Conservation (phyloP, 352 stramenopile genomes). For the Globisporangium spiculum region DNA sequence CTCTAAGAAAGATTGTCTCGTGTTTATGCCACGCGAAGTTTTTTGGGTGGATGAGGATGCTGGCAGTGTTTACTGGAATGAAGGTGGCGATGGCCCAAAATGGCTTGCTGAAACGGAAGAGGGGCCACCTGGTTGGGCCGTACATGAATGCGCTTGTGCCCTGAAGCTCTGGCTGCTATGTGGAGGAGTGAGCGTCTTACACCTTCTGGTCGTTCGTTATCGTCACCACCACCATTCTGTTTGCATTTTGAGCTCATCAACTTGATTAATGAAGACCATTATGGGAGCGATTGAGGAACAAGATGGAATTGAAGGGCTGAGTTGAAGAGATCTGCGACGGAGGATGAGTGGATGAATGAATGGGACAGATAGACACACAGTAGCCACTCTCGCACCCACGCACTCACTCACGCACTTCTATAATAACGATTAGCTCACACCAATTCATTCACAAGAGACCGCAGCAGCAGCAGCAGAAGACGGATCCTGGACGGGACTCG, state of each 20-base stretch:
- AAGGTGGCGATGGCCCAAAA: too few species aligned
- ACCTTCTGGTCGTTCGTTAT: too few species aligned
- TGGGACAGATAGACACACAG: not conserved
- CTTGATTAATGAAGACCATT: not conserved
- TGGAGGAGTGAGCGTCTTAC: too few species aligned
- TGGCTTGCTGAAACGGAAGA: too few species aligned
- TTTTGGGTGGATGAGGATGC: not conserved
- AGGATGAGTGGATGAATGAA: not conserved
- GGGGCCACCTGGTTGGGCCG: too few species aligned
- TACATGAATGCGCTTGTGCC: too few species aligned
- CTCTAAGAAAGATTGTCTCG: conserved; percentile 2
- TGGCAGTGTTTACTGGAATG: not conserved
- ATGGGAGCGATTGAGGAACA: not conserved
- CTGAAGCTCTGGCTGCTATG: too few species aligned
- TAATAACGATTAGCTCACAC: conserved; percentile 4
- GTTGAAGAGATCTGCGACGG: not conserved
- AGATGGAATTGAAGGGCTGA: too few species aligned
- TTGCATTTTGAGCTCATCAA: too few species aligned
- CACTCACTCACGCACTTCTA: conserved; percentile 4
- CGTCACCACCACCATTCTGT: too few species aligned
- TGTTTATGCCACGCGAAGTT: conserved; percentile 1
- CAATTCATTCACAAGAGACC: conserved; percentile 1
- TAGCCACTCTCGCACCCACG: not conserved
- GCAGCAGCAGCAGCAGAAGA: too few species aligned
- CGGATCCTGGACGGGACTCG: too few species aligned